Conservation (phyloP, 371 early-diverging fungal species). For the Cokeromyces recurvatus region DNA sequence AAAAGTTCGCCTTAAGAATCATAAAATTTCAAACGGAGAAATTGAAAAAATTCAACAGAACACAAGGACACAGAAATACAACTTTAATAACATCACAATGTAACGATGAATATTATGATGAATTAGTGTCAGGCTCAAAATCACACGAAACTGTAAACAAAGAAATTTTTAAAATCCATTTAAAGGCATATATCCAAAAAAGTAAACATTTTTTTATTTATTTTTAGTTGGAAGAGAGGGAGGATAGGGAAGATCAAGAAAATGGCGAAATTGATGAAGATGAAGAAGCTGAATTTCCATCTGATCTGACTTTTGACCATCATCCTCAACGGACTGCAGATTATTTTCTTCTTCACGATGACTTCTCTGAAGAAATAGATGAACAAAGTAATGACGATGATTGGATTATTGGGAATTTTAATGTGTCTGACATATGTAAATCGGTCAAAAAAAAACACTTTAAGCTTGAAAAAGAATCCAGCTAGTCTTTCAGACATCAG, state of each 20-base stretch:
- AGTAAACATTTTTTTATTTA: not conserved
- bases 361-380: conserved; percentile 3
- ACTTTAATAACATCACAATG: conserved; percentile 9
- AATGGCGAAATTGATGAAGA: conserved; percentile 1
- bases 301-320: conserved; percentile 7
- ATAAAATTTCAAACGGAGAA: conserved; percentile 6
- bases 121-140: conserved; percentile 10
- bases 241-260: conserved; percentile 1
- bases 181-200: not conserved
- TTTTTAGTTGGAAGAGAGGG: conserved; percentile 1
- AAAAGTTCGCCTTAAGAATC: conserved; percentile 3
- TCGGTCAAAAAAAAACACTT: conserved; percentile 10
- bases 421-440: conserved; percentile 13
- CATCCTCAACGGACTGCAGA: conserved; percentile 10
- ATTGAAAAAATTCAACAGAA: conserved; percentile 2
- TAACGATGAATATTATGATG: conserved; percentile 10
- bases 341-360: conserved; percentile 9
- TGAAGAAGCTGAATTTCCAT: conserved; percentile 6
- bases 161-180: conserved; percentile 3
- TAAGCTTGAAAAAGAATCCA: conserved; percentile 12
- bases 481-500: conserved; percentile 13
- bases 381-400: conserved; percentile 8
- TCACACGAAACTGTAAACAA: conserved; percentile 10
- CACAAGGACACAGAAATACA: conserved; percentile 8
- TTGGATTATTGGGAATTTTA: conserved; percentile 11